A percentile compares a stretch with the other conserved stretches of the same genome.
These are phyloP conservation scores for Scalesia atractyloides DNA, from an alignment of 129 eudicot genomes.

Conservation along the genomic window DNA sequence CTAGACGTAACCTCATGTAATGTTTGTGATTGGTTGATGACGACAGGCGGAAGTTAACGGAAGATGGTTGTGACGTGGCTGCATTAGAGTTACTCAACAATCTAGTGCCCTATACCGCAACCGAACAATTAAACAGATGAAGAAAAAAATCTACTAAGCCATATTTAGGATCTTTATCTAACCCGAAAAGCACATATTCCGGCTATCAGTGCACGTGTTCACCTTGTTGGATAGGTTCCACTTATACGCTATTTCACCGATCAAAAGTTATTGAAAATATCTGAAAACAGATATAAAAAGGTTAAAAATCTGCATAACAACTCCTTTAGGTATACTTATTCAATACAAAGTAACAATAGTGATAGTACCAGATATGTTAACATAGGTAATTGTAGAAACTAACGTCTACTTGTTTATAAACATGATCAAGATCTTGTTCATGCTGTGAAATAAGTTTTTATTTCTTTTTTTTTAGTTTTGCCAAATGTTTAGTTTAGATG, in stretches of 20 bases:
- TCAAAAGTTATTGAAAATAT: background rate
- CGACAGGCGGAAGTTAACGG: background rate
- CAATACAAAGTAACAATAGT: background rate
- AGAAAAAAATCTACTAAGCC: background rate
- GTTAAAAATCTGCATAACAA: background rate
- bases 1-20: background rate
- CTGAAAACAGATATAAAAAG: background rate
- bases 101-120: background rate
- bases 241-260: background rate
- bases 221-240: background rate
- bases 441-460: background rate
- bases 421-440: background rate
- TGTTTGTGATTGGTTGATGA: background rate
- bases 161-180: background rate
- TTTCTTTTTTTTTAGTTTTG: background rate
- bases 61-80: background rate
- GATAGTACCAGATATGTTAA: background rate
- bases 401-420: background rate
- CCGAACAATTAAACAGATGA: background rate
- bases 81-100: background rate
- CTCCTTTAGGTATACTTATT: background rate
- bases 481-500: slow-evolving; percentile 13
- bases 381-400: background rate
- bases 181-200: background rate
- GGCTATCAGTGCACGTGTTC: background rate